A percentile compares a stretch with the other conserved stretches of the same genome.
Conservation (phyloP, 805 yeast genomes). For the Candida wancherniae region DNA sequence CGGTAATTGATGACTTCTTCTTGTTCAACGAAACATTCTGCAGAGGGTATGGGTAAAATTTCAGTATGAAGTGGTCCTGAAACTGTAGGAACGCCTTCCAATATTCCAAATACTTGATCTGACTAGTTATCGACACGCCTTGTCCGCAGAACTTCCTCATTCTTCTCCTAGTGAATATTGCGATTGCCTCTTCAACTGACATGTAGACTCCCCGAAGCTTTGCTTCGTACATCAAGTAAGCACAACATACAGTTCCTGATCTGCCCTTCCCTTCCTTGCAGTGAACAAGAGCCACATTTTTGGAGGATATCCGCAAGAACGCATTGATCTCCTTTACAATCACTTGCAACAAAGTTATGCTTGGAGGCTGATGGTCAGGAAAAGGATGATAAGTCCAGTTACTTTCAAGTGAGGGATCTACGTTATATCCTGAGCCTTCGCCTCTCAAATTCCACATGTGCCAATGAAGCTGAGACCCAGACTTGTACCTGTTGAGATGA, state of each 20-base stretch:
- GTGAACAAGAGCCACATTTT: slow-evolving; percentile 65
- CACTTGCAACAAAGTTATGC: slow-evolving; percentile 46
- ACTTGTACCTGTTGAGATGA: slow-evolving; percentile 44
- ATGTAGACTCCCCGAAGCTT: slow-evolving; percentile 7
- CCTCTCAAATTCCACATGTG: slow-evolving; percentile 66
- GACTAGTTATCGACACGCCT: slow-evolving; percentile 73
- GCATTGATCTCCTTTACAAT: slow-evolving; percentile 42
- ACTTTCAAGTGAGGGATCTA: slow-evolving; percentile 2
- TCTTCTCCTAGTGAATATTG: slow-evolving; percentile 51
- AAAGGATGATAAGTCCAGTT: slow-evolving; percentile 43
- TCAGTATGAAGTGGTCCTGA: slow-evolving; percentile 1
- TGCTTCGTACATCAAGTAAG: slow-evolving; percentile 54
- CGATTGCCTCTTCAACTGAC: slow-evolving; percentile 44
- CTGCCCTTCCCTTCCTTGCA: slow-evolving; percentile 93
- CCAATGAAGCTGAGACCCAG: slow-evolving; percentile 53
- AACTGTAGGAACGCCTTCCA: slow-evolving; percentile 25
- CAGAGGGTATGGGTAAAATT: too few relatives aligned
- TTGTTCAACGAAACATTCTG: slow-evolving; percentile 5
- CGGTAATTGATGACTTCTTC: slow-evolving; percentile 9
- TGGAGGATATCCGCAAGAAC: slow-evolving; percentile 30
- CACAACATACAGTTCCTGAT: slow-evolving; percentile 72
- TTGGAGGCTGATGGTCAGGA: slow-evolving; percentile 76
- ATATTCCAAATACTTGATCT: slow-evolving; percentile 61
- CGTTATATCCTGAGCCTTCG: slow-evolving; percentile 40
- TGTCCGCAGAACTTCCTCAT: slow-evolving; percentile 51